These are phyloP conservation scores for Blastobotrys muscicola DNA, from an alignment of 805 yeast species.

Conservation along the genomic window DNA sequence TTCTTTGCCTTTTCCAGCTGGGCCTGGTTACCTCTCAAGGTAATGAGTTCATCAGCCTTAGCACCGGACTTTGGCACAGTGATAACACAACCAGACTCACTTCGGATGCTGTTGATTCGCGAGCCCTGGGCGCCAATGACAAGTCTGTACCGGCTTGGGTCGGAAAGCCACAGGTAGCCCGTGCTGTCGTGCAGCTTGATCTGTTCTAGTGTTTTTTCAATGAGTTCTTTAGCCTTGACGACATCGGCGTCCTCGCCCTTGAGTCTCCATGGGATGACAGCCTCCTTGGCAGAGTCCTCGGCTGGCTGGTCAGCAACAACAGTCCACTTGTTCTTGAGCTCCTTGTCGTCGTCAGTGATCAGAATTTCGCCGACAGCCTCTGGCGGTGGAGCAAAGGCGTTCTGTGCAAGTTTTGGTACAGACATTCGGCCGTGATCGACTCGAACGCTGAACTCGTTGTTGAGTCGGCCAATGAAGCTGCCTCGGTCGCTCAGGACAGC, in stretches of 20 bases:
- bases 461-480: conserved; percentile 45
- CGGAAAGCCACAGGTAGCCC: conserved; percentile 56
- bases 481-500: conserved; percentile 61
- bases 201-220: conserved; percentile 41
- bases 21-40: conserved; percentile 50
- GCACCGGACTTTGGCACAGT: conserved; percentile 54
- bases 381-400: conserved; percentile 35
- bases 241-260: conserved; percentile 42
- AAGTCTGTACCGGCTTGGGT: conserved; percentile 44
- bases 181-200: conserved; percentile 38
- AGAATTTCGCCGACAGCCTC: conserved; percentile 26
- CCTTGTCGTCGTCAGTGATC: conserved; percentile 30
- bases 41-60: conserved; percentile 38
- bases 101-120: conserved; percentile 52
- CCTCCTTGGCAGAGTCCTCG: conserved; percentile 15
- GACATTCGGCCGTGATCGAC: conserved; percentile 29
- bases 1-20: conserved; percentile 44
- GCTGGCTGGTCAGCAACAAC: conserved; percentile 24
- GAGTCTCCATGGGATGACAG: conserved; percentile 47
- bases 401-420: conserved; percentile 31
- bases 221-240: conserved; percentile 41
- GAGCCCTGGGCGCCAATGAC: conserved; percentile 74
- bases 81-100: conserved; percentile 46
- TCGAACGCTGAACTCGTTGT: conserved; percentile 43
- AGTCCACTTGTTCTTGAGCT: conserved; percentile 37